These are phyloP conservation scores for Inonotus obliquus DNA, from an alignment of 1,284 basidiomycete genomes.

Conservation along the genomic window DNA sequence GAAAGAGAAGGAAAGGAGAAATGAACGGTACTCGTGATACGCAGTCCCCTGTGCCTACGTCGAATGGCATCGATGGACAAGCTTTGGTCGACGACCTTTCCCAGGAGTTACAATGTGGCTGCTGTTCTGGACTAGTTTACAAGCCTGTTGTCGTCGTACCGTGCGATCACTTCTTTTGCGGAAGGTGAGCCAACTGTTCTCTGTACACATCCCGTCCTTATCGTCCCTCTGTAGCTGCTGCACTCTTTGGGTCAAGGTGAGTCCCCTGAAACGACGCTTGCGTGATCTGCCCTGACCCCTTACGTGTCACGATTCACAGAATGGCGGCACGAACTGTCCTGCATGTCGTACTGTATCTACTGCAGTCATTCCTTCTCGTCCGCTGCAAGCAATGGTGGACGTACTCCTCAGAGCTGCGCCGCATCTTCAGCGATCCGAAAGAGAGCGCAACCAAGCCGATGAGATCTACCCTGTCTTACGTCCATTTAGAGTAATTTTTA, in stretches of 20 bases:
- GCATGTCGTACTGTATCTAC: slow-evolving; percentile 66
- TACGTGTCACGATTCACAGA: slow-evolving; percentile 40
- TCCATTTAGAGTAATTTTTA: slow-evolving; percentile 58
- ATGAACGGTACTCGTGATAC: slow-evolving; percentile 23
- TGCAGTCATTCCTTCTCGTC: slow-evolving; percentile 60
- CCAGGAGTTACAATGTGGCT: slow-evolving; percentile 76
- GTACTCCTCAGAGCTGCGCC: slow-evolving; percentile 61
- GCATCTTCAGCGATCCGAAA: slow-evolving; percentile 53
- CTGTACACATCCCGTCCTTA: slow-evolving; percentile 7
- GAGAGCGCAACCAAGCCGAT: slow-evolving; percentile 71
- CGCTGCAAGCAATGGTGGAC: slow-evolving; percentile 66
- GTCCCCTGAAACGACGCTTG: slow-evolving; percentile 28
- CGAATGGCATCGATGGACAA: slow-evolving; percentile 24
- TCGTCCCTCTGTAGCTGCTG: slow-evolving; percentile 49
- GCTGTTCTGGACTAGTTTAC: slow-evolving; percentile 73
- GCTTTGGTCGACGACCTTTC: slow-evolving; percentile 56
- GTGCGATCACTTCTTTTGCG: slow-evolving; percentile 83
- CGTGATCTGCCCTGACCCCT: slow-evolving; percentile 4
- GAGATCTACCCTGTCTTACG: slow-evolving; percentile 62
- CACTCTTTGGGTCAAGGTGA: slow-evolving; percentile 71
- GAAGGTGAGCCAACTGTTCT: slow-evolving; percentile 48
- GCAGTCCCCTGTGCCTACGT: slow-evolving; percentile 2
- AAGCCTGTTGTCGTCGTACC: slow-evolving; percentile 71
- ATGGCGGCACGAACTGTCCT: slow-evolving; percentile 75
- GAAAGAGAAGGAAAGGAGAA: slow-evolving; percentile 59